Evolutionary conservation across 305 asterid genomes (phyloP).

Genomic region (Solanum hybrid): DNA sequence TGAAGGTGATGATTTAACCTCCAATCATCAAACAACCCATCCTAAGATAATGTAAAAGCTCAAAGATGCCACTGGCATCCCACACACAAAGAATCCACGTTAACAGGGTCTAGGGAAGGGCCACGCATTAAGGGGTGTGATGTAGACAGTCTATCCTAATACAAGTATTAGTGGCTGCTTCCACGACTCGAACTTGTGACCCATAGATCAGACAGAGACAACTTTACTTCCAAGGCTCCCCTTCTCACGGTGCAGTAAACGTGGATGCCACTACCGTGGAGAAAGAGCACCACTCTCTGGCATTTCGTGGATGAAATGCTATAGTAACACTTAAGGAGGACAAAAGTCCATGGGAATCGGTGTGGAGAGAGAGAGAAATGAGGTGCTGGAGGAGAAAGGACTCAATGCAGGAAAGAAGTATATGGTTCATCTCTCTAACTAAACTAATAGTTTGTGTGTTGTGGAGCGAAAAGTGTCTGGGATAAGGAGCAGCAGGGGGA

Average conservation of each 20-base stretch:
- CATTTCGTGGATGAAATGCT: not conserved
- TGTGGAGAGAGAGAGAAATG: not conserved
- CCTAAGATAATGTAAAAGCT: not conserved
- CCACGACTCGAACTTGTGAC: not conserved
- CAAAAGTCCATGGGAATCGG: not conserved
- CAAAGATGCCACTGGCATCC: not conserved
- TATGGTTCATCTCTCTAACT: not conserved
- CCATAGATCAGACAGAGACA: not conserved
- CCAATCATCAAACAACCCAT: not conserved
- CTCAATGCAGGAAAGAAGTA: not conserved
- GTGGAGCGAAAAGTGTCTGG: not conserved
- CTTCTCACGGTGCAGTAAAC: not conserved
- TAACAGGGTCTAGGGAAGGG: not conserved
- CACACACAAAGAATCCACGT: not conserved
- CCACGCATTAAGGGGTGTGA: not conserved
- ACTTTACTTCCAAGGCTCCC: not conserved
- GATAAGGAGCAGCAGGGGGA: not conserved
- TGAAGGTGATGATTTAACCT: not conserved
- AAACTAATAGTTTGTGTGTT: not conserved
- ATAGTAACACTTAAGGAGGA: not conserved
- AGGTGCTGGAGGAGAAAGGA: not conserved
- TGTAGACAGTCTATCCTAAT: not conserved
- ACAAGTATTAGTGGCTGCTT: not conserved
- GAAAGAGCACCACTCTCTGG: not conserved
- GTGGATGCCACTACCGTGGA: not conserved